Base-by-base conservation (phyloP, 306 rosid species). In the Vigna mungo region DNA sequence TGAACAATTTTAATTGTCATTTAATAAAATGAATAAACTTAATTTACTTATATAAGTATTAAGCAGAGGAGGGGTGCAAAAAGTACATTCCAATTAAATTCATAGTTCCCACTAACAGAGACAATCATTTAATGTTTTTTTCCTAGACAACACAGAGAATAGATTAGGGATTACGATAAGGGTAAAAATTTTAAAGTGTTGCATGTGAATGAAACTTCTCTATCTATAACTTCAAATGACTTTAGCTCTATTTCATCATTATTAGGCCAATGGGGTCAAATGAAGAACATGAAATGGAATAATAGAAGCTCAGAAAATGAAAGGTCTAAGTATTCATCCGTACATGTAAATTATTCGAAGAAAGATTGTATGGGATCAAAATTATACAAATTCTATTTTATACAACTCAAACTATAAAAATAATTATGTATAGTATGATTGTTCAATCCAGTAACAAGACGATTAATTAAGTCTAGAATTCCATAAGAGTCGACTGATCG, bases 141-240 rank as follows among this genome's bases (percentile, higher is more conserved):
- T 6, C 68, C 23, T 15, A 1, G 48, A 15, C 8, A 63, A 32
- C 17, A n/a, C 9, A 17, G 48, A 63, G 25, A n/a, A 17, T 63
- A 17, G 49, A 63, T n/a, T n/a, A n/a, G 46, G 67, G 67, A 12
- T 59, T 56, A 27, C 1, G 18, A 27, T 20, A 60, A 27, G 65
- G 37, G 64, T 58, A 27, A 60, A 61, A 11, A 0, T 41, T 61
- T 61, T 16, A 0, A 41, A 41, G 36, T 12, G 34, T 66, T 66
- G 71, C 71, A 66, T 66, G 53, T 66, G 53, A 41, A 41, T 43
- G 71, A 66, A 66, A 66, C 36, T 66, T 66, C 71, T n/a, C 52
- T 66, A 21, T 66, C 71, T 12, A 39, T 17, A 9, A 2, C 3
- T 60, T 60, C 12, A 27, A 5, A 13, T 27, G 4, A 59, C 65